Conservation (phyloP, 2,329 filamentous ascomycete genomes). For the Gliomastix tumulicola region DNA sequence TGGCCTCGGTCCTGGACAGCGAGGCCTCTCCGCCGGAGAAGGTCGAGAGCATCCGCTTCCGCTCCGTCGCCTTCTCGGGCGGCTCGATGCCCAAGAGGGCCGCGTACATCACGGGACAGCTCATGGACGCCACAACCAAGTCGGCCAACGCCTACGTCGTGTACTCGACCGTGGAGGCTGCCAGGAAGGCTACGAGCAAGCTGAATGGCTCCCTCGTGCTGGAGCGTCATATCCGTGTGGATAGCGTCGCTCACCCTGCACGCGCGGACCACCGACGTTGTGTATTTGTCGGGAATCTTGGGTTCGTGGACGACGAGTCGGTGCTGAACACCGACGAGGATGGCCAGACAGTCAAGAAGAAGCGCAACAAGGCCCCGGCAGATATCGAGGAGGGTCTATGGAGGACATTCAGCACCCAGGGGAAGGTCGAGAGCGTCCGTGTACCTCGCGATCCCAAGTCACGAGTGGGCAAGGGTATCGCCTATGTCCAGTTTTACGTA, state of each 20-base stretch:
- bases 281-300: slow-evolving; percentile 93
- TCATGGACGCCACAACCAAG: slow-evolving; percentile 87
- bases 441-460: slow-evolving; percentile 87
- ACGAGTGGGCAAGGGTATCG: slow-evolving; percentile 91
- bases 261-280: slow-evolving; percentile 80
- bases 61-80: slow-evolving; percentile 80
- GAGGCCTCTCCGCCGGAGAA: slow-evolving; percentile 59
- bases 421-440: slow-evolving; percentile 86
- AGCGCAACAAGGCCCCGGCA: slow-evolving; percentile 66
- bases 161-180: slow-evolving; percentile 69
- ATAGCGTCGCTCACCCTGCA: slow-evolving; percentile 82
- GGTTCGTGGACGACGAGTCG: slow-evolving; percentile 90
- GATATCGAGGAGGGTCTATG: slow-evolving; percentile 92
- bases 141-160: slow-evolving; percentile 94
- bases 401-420: slow-evolving; percentile 67
- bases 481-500: slow-evolving; percentile 90
- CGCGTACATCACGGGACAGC: slow-evolving; percentile 83
- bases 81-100: slow-evolving; percentile 81
- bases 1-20: slow-evolving; percentile 64
- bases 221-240: slow-evolving; percentile 82
- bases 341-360: slow-evolving; percentile 62
- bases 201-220: slow-evolving; percentile 83
- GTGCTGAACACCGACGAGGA: slow-evolving; percentile 58
- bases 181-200: slow-evolving; percentile 65
- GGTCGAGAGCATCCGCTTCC: slow-evolving; percentile 87